phyloP scores from a whole-genome alignment of 345 rosid species.

The Streptanthus diversifolius region DNA sequence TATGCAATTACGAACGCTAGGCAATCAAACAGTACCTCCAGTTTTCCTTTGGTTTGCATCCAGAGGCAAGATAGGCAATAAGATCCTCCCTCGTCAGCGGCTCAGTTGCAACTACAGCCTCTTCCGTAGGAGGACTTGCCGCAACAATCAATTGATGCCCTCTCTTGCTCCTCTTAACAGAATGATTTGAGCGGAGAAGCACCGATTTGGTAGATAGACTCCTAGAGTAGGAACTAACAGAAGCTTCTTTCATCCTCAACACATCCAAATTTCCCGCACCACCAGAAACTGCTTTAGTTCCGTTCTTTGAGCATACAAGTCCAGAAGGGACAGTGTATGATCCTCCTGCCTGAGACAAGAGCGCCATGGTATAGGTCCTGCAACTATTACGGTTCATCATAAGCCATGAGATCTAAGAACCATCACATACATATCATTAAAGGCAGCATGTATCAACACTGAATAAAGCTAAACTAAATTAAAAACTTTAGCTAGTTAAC shows the following conservation, averaged over 20 bases:
- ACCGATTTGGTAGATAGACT: slow-evolving; percentile 30
- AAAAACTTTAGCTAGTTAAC: neutral
- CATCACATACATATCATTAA: neutral
- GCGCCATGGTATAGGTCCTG: slow-evolving; percentile 48
- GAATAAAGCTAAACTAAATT: too few relatives aligned
- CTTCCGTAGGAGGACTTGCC: slow-evolving; percentile 93
- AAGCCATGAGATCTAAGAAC: neutral
- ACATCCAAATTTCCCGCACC: slow-evolving; percentile 31
- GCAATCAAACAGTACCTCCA: slow-evolving; percentile 60
- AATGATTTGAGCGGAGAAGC: slow-evolving; percentile 29
- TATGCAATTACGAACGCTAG: neutral
- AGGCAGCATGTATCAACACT: too few relatives aligned
- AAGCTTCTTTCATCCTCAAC: slow-evolving; percentile 38
- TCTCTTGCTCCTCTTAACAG: slow-evolving; percentile 41
- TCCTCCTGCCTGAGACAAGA: slow-evolving; percentile 51
- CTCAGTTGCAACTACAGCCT: slow-evolving; percentile 59
- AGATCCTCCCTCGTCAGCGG: slow-evolving; percentile 96
- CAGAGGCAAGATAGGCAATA: slow-evolving; percentile 83
- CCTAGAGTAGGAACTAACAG: slow-evolving; percentile 37
- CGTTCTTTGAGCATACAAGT: slow-evolving; percentile 30
- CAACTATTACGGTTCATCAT: neutral
- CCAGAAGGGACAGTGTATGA: slow-evolving; percentile 41
- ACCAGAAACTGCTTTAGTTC: slow-evolving; percentile 32
- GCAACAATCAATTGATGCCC: slow-evolving; percentile 55
- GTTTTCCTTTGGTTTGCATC: slow-evolving; percentile 91